phyloP scores from a whole-genome alignment of 306 rosid species.

The Quillaja saponaria region DNA sequence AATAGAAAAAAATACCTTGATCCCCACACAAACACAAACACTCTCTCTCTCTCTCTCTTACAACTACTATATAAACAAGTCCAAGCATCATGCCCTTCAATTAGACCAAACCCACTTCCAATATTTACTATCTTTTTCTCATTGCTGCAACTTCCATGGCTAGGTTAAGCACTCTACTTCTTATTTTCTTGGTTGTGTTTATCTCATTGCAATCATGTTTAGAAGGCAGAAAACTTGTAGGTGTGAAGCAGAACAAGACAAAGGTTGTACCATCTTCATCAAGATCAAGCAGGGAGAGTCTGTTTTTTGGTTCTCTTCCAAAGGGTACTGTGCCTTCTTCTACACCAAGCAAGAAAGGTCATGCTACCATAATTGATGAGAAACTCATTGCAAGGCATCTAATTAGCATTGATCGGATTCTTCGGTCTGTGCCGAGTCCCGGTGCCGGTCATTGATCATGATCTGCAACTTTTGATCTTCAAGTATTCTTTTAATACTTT shows the following conservation, averaged over 20 bases:
- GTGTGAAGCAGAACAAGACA: background rate
- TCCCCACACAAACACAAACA: slow-evolving; percentile 28
- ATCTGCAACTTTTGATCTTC: background rate
- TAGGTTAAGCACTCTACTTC: slow-evolving; percentile 30
- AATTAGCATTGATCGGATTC: slow-evolving; percentile 39
- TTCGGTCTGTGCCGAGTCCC: slow-evolving; percentile 81
- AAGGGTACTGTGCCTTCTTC: slow-evolving; percentile 78
- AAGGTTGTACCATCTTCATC: slow-evolving; percentile 18
- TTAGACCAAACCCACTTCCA: background rate
- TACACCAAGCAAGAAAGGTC: slow-evolving; percentile 72
- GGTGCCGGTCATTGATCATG: slow-evolving; percentile 74
- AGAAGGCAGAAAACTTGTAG: slow-evolving; percentile 56
- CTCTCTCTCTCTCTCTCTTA: slow-evolving; percentile 14
- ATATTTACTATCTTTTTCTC: background rate
- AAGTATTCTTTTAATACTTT: slow-evolving; percentile 4
- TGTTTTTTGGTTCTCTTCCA: slow-evolving; percentile 63
- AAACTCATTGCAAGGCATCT: slow-evolving; percentile 75
- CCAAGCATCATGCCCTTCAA: slow-evolving; percentile 8
- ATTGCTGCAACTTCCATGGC: slow-evolving; percentile 44
- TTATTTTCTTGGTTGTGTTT: slow-evolving; percentile 41
- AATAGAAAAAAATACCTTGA: slow-evolving; percentile 19
- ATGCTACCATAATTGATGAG: slow-evolving; percentile 49
- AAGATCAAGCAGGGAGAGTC: background rate
- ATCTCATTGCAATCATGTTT: slow-evolving; percentile 35
- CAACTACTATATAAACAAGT: slow-evolving; percentile 23